A percentile compares a stretch with the other conserved stretches of the same genome.
Conservation (phyloP, 768 basidiomycete species). For the Royoungia palumana region DNA sequence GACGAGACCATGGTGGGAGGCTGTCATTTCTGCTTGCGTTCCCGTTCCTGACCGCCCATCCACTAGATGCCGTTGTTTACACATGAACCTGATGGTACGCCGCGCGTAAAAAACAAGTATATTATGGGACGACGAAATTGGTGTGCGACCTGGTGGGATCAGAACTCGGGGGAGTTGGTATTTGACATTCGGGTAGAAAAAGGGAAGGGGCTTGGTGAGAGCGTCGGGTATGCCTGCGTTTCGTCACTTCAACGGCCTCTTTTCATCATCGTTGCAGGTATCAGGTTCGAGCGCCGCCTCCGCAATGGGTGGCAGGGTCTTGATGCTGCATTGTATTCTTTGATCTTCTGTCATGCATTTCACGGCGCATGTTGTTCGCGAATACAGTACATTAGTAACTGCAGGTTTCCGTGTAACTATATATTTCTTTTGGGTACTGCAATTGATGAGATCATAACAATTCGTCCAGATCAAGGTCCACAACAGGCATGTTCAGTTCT, state of each 20-base stretch:
- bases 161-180: constrained; percentile 55
- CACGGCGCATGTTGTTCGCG: no score
- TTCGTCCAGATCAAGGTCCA: constrained; percentile 29
- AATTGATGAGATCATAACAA: constrained; percentile 13
- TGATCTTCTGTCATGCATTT: neutral
- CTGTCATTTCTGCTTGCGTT: neutral
- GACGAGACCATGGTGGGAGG: constrained; percentile 78
- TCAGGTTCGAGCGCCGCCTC: constrained; percentile 41
- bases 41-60: neutral
- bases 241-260: neutral
- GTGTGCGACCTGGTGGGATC: constrained; percentile 66
- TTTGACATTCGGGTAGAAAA: constrained; percentile 89
- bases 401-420: no score
- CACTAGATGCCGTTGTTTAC: constrained; percentile 71
- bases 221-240: constrained; percentile 57
- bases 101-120: constrained; percentile 65
- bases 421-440: neutral
- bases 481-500: constrained; percentile 22
- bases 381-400: no score
- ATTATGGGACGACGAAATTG: constrained; percentile 92
- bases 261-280: constrained; percentile 35
- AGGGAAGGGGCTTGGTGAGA: constrained; percentile 76
- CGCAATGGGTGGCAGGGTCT: constrained; percentile 34
- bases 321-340: constrained; percentile 1
- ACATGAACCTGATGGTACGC: constrained; percentile 69